phyloP scores from a whole-genome alignment of 805 yeast species.

The Blastobotrys mokoenaii region DNA sequence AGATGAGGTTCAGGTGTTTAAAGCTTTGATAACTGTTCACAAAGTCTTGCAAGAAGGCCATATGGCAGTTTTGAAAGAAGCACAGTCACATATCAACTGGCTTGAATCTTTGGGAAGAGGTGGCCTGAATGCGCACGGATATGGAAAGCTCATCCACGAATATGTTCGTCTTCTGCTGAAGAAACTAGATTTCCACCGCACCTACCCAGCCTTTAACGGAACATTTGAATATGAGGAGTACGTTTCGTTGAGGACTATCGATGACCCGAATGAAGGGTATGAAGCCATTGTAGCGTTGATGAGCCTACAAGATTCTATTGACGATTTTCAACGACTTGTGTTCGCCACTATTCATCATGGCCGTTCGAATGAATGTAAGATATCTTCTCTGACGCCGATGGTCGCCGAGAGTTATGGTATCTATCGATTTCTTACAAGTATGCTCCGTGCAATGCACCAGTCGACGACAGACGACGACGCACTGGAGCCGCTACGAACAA shows the following conservation, averaged over 20 bases:
- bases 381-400: conserved; percentile 81
- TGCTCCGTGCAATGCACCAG: conserved; percentile 81
- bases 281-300: conserved; percentile 80
- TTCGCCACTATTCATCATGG: conserved; percentile 63
- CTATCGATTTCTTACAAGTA: conserved; percentile 77
- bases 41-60: conserved; percentile 98
- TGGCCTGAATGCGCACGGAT: conserved; percentile 28
- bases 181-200: conserved; percentile 74
- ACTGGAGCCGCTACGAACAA: conserved; percentile 59
- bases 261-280: conserved; percentile 93
- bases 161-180: conserved; percentile 61
- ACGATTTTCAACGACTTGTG: conserved; percentile 65
- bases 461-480: conserved; percentile 69
- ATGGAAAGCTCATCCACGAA: conserved; percentile 67
- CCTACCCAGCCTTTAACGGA: conserved; percentile 86
- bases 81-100: conserved; percentile 70
- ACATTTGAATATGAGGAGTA: conserved; percentile 95
- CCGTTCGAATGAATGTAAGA: conserved; percentile 60
- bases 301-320: conserved; percentile 77
- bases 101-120: conserved; percentile 58
- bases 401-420: conserved; percentile 90
- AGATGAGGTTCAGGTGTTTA: conserved; percentile 79
- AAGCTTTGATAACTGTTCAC: conserved; percentile 76
- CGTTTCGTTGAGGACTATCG: conserved; percentile 73
- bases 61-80: conserved; percentile 72